Base-by-base conservation (phyloP, 2,329 filamentous ascomycete genomes). In the Penicillium sumatraense region DNA sequence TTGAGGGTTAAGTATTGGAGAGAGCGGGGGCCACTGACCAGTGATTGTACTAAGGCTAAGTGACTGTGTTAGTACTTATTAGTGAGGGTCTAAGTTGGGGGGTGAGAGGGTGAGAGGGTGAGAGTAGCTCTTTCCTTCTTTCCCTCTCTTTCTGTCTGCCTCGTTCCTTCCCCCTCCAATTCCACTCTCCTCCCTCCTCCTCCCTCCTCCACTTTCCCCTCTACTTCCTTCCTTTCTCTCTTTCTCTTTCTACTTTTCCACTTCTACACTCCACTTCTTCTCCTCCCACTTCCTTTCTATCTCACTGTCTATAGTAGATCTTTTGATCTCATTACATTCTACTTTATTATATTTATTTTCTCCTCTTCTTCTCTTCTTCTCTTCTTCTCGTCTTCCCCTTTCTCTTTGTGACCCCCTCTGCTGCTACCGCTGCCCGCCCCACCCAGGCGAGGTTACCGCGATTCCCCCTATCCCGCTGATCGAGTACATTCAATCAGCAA, bases 391-490 rank as follows among this genome's bases (percentile, higher is more conserved):
- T 14, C 31, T 33, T n/a, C 8, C 18, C 27, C 14, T 21, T 36
- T 33, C 18, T 33, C 27, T 10, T 52, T 21, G 21, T 38, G 31
- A 35, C 18, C 9, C 33, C 14, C 14, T 8, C 18, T 36, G 40
- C 36, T 40, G 51, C 51, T 51, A 40, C 49, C 44, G 40, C 49
- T 18, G 21, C 31, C 58, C 58, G 56, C 58, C 58, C 58, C 58
- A 59, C 58, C 51, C 56, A 61, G 56, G 51, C 58, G 53, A 58
- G 50, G 38, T 58, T 59, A 51, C 53, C 58, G 58, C 56, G 58
- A 56, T 56, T 47, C 41, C 21, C 31, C 24, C 41, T 14, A 24
- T 14, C 38, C 20, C 3, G n/a, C 11, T 16, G 42, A 31, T 4
- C 41, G 41, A 18, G 42, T 46, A 46, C 8, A n/a, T n/a, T n/a